A percentile compares a stretch with the other conserved stretches of the same genome.
Evolutionary conservation across 1,139 yeast genomes (phyloP).

Genomic region (Blastobotrys arbuscula): DNA sequence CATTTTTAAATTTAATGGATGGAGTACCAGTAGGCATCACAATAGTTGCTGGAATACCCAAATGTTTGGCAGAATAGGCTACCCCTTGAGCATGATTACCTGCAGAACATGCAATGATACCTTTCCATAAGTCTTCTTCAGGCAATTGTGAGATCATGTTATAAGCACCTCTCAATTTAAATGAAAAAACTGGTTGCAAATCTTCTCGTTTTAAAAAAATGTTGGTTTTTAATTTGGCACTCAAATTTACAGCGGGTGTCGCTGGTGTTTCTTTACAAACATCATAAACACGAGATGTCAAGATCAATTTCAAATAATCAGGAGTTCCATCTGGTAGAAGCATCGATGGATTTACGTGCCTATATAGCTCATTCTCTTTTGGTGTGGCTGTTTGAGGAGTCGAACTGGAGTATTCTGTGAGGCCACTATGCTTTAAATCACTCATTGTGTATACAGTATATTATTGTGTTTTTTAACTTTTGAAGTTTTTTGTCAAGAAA

Average conservation of each 20-base stretch:
- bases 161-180: conserved; percentile 95
- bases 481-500: background rate
- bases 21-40: conserved; percentile 99
- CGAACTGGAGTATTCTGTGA: conserved; percentile 19
- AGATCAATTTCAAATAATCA: conserved; percentile 84
- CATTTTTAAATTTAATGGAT: conserved; percentile 85
- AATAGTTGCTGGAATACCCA: conserved; percentile 88
- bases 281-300: conserved; percentile 91
- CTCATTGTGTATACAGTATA: conserved; percentile 1
- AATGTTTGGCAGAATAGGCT: conserved; percentile 78
- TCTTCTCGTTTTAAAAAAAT: conserved; percentile 86
- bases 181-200: conserved; percentile 87
- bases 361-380: conserved; percentile 12
- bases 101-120: conserved; percentile 97
- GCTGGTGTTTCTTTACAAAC: conserved; percentile 89
- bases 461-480: background rate
- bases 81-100: conserved; percentile 99
- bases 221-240: conserved; percentile 66
- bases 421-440: conserved; percentile 16
- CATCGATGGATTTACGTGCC: conserved; percentile 20
- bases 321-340: conserved; percentile 45
- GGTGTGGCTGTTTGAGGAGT: conserved; percentile 12
- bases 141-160: conserved; percentile 90
- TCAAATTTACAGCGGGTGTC: conserved; percentile 66
- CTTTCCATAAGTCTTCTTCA: conserved; percentile 61